phyloP scores from a whole-genome alignment of 2,329 filamentous ascomycete species.

The Penicillium carneum region DNA sequence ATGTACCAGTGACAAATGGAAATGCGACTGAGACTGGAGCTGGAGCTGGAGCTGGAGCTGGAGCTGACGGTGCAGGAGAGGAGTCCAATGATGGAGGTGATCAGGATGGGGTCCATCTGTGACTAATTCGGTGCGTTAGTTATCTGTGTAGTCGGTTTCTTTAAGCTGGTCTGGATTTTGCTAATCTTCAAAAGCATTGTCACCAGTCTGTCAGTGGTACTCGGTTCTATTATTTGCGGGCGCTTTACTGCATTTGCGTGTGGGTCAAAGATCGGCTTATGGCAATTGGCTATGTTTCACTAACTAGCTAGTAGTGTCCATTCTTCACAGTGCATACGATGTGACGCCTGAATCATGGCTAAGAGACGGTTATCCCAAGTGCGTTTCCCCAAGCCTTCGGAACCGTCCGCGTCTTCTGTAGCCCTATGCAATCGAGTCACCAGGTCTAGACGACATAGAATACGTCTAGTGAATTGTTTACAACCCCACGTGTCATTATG shows the following conservation, averaged over 20 bases:
- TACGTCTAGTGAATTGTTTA: neutral
- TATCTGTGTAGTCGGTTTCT: neutral
- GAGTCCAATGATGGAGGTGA: conserved; percentile 27
- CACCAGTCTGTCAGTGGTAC: neutral
- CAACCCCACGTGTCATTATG: neutral
- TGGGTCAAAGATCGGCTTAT: conserved; percentile 8
- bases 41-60: conserved; percentile 9
- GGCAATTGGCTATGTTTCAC: conserved; percentile 15
- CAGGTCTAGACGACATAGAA: neutral
- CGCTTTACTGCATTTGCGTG: conserved; percentile 1
- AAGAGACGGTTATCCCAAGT: neutral
- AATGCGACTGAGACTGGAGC: conserved; percentile 2
- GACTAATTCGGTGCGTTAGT: conserved; percentile 20
- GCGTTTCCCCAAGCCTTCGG: neutral
- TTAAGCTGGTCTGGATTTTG: neutral
- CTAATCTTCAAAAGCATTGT: neutral
- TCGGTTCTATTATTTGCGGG: neutral
- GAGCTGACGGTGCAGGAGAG: conserved; percentile 4
- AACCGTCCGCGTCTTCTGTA: neutral
- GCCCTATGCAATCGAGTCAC: neutral
- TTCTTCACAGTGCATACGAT: neutral
- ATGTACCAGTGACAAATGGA: conserved; percentile 36
- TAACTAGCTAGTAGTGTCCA: neutral
- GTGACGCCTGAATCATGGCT: neutral
- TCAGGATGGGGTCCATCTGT: conserved; percentile 46